A percentile compares a stretch with the other conserved stretches of the same genome.
Conservation (phyloP, 1,284 basidiomycete species). For the Vanrija humicola region DNA sequence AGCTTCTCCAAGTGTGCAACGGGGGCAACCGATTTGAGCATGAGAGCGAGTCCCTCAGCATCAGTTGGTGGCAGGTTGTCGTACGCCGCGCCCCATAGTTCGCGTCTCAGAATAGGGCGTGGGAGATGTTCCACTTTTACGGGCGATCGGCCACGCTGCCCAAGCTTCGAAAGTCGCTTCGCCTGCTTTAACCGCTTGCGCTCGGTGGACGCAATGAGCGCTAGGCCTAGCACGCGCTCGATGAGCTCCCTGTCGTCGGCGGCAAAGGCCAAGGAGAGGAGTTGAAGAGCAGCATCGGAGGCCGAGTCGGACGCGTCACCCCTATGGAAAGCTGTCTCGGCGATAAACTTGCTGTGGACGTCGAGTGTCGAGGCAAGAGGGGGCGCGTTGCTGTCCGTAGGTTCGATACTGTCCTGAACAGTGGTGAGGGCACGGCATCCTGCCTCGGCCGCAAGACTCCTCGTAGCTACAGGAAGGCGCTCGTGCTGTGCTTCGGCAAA, state of each 20-base stretch:
- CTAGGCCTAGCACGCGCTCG: conserved; percentile 32
- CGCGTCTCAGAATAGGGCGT: conserved; percentile 51
- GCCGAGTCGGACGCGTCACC: conserved; percentile 17
- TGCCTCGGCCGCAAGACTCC: conserved; percentile 59
- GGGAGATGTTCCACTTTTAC: conserved; percentile 26
- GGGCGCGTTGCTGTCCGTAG: conserved; percentile 4
- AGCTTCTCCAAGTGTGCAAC: conserved; percentile 66
- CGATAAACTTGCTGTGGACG: conserved; percentile 52
- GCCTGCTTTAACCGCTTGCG: conserved; percentile 15
- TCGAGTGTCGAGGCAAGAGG: conserved; percentile 37
- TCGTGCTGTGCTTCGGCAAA: conserved; percentile 74
- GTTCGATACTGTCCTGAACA: conserved; percentile 12
- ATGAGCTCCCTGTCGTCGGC: conserved; percentile 41
- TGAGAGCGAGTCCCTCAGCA: conserved; percentile 55
- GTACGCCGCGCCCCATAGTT: conserved; percentile 68
- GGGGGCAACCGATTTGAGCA: conserved; percentile 59
- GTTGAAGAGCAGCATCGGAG: conserved; percentile 34
- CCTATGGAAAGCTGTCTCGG: conserved; percentile 58
- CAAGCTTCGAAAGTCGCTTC: conserved; percentile 9
- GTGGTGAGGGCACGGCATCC: conserved; percentile 48
- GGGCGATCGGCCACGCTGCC: conserved; percentile 7
- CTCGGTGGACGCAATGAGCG: conserved; percentile 27
- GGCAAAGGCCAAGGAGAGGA: conserved; percentile 44
- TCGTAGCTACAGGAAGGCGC: conserved; percentile 56
- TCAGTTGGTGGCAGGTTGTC: conserved; percentile 59